phyloP scores from a whole-genome alignment of 2,329 filamentous ascomycete genomes.

The Trichophaea hybrida region DNA sequence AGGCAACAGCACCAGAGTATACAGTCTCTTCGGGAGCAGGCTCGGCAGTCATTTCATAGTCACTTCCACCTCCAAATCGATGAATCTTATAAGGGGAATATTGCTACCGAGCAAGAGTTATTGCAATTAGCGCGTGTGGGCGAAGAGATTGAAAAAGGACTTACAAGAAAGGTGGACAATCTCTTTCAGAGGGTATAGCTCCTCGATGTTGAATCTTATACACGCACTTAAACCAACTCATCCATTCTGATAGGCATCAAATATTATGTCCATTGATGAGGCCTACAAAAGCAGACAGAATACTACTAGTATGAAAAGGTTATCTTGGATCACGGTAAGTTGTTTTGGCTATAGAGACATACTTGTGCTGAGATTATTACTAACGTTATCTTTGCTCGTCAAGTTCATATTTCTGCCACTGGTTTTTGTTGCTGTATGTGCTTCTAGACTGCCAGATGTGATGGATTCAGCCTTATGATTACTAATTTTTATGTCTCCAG shows the following conservation, averaged over 20 bases:
- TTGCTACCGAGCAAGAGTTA: neutral
- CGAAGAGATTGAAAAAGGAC: neutral
- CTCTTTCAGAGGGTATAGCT: constrained; percentile 1
- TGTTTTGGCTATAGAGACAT: neutral
- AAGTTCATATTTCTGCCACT: constrained; percentile 21
- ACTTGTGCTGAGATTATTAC: neutral
- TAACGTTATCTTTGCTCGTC: neutral
- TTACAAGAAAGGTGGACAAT: neutral
- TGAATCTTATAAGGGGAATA: neutral
- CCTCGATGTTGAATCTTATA: neutral
- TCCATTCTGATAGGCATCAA: constrained; percentile 5
- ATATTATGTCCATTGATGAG: constrained; percentile 20
- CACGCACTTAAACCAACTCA: neutral
- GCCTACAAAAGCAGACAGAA: constrained; percentile 19
- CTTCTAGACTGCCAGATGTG: neutral
- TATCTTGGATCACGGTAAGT: constrained; percentile 22
- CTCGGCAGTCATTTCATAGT: too few relatives aligned
- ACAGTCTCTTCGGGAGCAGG: neutral
- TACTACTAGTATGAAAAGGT: constrained; percentile 16
- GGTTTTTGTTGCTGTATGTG: constrained; percentile 11
- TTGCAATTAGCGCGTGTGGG: neutral
- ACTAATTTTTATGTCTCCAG: neutral
- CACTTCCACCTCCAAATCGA: neutral
- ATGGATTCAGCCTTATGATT: neutral
- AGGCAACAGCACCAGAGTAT: neutral